A percentile compares a stretch with the other conserved stretches of the same genome.
These are phyloP conservation scores for Boletus coccyginus DNA, from an alignment of 768 basidiomycete genomes.

Conservation along the genomic window DNA sequence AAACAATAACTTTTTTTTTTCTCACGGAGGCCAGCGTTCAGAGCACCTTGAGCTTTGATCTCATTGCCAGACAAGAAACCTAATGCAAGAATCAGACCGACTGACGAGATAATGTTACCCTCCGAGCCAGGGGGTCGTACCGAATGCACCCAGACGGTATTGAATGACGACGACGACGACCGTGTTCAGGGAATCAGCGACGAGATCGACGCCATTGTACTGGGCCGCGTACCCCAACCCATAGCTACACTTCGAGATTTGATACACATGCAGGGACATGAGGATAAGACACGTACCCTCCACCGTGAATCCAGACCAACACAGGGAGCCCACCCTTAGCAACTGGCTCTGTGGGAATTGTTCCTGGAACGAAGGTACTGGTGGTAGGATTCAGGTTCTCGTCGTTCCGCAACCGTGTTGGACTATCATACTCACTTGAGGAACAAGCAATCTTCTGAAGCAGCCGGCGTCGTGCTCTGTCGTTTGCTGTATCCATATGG, in stretches of 20 bases:
- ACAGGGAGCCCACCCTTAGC: conserved; percentile 24
- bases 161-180: conserved; percentile 31
- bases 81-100: conserved; percentile 2
- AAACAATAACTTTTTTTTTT: background rate
- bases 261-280: no score
- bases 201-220: conserved; percentile 23
- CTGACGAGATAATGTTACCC: background rate
- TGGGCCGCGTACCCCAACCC: conserved; percentile 9
- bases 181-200: conserved; percentile 22
- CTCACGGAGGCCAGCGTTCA: conserved; percentile 37
- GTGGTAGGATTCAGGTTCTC: background rate
- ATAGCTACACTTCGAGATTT: conserved; percentile 20
- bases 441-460: conserved; percentile 35
- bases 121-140: conserved; percentile 7
- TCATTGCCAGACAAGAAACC: conserved; percentile 33
- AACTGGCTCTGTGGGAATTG: background rate
- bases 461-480: background rate
- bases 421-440: conserved; percentile 12
- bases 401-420: no score
- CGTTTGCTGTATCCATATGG: conserved; percentile 4
- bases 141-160: conserved; percentile 37
- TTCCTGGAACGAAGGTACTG: conserved; percentile 14
- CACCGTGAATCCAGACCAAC: conserved; percentile 38
- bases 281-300: conserved; percentile 20
- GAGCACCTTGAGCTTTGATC: conserved; percentile 28